phyloP scores from a whole-genome alignment of 495 filamentous ascomycete species.

The Patellaria atrata region DNA sequence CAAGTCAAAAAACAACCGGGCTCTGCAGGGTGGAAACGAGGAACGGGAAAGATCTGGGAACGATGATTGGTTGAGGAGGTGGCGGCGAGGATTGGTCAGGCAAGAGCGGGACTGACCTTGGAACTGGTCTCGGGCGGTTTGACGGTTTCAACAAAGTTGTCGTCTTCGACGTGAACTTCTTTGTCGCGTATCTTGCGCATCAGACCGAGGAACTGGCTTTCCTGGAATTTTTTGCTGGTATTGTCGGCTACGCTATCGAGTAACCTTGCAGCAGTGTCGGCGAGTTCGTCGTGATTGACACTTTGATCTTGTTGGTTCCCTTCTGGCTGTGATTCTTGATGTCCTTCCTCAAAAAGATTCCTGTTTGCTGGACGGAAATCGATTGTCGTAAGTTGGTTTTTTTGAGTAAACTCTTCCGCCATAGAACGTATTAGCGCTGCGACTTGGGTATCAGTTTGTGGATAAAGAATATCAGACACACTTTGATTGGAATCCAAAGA shows the following conservation, averaged over 20 bases:
- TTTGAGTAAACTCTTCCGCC: background rate
- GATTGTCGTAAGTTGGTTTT: background rate
- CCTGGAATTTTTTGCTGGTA: conserved; percentile 55
- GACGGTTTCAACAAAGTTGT: conserved; percentile 32
- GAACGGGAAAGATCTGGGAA: too few relatives aligned
- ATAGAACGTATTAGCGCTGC: too few relatives aligned
- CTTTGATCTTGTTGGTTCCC: conserved; percentile 17
- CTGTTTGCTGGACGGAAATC: background rate
- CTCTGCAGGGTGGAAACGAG: too few relatives aligned
- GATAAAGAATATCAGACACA: too few relatives aligned
- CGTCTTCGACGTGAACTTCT: conserved; percentile 27
- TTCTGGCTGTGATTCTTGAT: conserved; percentile 9
- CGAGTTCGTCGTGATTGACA: conserved; percentile 56
- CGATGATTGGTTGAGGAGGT: too few relatives aligned
- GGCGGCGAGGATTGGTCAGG: too few relatives aligned
- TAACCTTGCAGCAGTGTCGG: conserved; percentile 53
- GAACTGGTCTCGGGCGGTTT: too few relatives aligned
- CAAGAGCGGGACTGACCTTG: too few relatives aligned
- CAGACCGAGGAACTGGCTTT: conserved; percentile 61
- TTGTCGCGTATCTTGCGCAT: conserved; percentile 43
- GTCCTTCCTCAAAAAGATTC: background rate
- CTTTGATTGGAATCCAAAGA: too few relatives aligned
- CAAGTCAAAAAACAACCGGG: too few relatives aligned
- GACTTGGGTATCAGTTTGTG: too few relatives aligned
- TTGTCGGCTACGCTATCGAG: conserved; percentile 57